phyloP scores from a whole-genome alignment of 192 early-diverging fungal species.

The Entomortierella chlamydospora region DNA sequence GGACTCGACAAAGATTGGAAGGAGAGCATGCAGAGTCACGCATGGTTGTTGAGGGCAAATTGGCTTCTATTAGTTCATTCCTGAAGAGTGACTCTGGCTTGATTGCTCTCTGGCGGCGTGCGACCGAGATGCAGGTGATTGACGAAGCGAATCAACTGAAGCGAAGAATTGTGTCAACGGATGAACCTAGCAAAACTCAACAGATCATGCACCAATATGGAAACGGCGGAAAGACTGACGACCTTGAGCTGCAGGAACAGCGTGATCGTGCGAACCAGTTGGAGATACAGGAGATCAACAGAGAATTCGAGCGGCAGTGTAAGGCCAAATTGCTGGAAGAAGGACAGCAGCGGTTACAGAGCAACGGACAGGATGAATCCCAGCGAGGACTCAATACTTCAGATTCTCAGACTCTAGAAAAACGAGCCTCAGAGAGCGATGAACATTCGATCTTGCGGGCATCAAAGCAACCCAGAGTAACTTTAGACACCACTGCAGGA shows the following conservation, averaged over 20 bases:
- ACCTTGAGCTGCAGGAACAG: constrained; percentile 25
- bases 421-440: constrained; percentile 20
- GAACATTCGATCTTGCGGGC: constrained; percentile 12
- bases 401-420: constrained; percentile 8
- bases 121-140: constrained; percentile 53
- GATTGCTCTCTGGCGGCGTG: constrained; percentile 49
- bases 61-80: constrained; percentile 50
- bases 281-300: constrained; percentile 47
- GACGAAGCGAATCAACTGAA: constrained; percentile 50
- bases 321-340: constrained; percentile 23
- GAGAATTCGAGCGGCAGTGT: constrained; percentile 49
- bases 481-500: background rate
- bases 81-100: constrained; percentile 53
- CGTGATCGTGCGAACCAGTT: constrained; percentile 30
- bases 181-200: constrained; percentile 2
- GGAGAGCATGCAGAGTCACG: constrained; percentile 6
- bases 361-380: background rate
- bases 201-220: background rate
- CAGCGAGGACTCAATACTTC: background rate
- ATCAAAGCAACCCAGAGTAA: constrained; percentile 21
- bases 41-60: constrained; percentile 45
- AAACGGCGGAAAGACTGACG: constrained; percentile 3
- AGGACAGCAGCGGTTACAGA: constrained; percentile 3
- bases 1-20: background rate
- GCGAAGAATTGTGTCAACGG: background rate